Base-by-base conservation (phyloP, 768 basidiomycete genomes). In the Mycena polygramma region DNA sequence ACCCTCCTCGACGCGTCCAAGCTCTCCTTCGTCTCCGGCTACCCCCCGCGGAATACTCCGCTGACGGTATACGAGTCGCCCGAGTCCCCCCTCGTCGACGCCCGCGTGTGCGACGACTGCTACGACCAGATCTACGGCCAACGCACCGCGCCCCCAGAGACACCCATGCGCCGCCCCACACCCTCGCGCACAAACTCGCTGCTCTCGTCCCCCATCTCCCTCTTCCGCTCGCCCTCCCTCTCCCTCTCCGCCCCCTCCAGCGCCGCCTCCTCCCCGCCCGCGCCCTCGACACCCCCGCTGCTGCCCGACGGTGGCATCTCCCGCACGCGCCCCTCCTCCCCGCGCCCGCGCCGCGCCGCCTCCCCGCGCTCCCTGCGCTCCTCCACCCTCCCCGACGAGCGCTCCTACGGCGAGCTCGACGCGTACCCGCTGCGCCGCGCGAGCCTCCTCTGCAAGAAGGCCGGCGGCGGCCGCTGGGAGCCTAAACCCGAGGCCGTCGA, bases 401-500 rank as follows among this genome's bases (percentile, higher is more conserved):
- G 83, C 63, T 88, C 89, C 1, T 89, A 88, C 66, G 92, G 92
- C 69, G 92, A 92, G 77, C 85, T 94, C 36, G 90, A 90, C 59
- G 86, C 91, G 1, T 94, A 94, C 73, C 93, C 93, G 2, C 87
- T 94, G 24, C 84, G 87, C 51, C 88, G 89, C 64, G 87, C 90
- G 4, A 89, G 87, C 74, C 82, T 87, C 57, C 84, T 93, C 17
- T 95, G 93, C 82, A 95, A 94, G 74, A 91, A 90, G 1, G 88
- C 89, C 22, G 93, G 94, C 54, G 92, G 92, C 17, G 93, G 93
- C 19, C 89, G 94, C 41, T 94, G 93, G 93, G 87, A 88, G 72
- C 93, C 94, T 41, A 91, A 90, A 75, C 86, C 85, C 37, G 79
- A 80, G 13, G 81, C 85, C 2, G 81, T 80, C 71, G 73, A 85